Evolutionary conservation across 2,329 filamentous ascomycete genomes (phyloP).

Genomic region (Calycina herbarum): DNA sequence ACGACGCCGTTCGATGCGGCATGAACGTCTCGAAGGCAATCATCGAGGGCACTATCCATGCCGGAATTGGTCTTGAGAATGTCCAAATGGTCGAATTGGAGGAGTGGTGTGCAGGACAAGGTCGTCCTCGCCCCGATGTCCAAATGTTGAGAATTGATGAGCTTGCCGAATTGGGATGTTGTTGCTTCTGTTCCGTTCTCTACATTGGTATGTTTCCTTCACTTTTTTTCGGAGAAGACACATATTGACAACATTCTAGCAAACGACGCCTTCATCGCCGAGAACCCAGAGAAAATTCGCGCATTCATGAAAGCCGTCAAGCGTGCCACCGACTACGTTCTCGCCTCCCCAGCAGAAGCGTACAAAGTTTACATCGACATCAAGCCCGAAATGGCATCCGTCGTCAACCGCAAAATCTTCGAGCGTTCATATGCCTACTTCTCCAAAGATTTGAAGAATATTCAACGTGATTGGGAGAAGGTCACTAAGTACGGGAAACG

Average conservation of each 20-base stretch:
- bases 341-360: conserved; percentile 60
- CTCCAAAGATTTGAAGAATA: conserved; percentile 72
- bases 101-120: conserved; percentile 68
- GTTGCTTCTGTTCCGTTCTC: conserved; percentile 80
- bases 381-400: conserved; percentile 68
- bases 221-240: neutral
- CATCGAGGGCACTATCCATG: conserved; percentile 70
- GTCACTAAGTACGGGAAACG: conserved; percentile 76
- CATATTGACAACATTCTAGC: conserved; percentile 17
- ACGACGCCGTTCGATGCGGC: conserved; percentile 74
- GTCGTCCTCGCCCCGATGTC: conserved; percentile 64
- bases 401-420: conserved; percentile 75
- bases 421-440: conserved; percentile 79
- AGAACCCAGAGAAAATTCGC: conserved; percentile 64
- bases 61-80: conserved; percentile 76
- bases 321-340: conserved; percentile 70
- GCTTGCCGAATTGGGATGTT: conserved; percentile 76
- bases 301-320: conserved; percentile 74
- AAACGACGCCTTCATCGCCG: conserved; percentile 68
- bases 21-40: conserved; percentile 82
- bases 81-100: conserved; percentile 82
- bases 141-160: conserved; percentile 82
- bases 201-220: conserved; percentile 60
- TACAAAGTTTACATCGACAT: conserved; percentile 70
- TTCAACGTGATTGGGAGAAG: conserved; percentile 73